phyloP scores from a whole-genome alignment of 2,329 filamentous ascomycete genomes.

The Epichloe gansuensis region DNA sequence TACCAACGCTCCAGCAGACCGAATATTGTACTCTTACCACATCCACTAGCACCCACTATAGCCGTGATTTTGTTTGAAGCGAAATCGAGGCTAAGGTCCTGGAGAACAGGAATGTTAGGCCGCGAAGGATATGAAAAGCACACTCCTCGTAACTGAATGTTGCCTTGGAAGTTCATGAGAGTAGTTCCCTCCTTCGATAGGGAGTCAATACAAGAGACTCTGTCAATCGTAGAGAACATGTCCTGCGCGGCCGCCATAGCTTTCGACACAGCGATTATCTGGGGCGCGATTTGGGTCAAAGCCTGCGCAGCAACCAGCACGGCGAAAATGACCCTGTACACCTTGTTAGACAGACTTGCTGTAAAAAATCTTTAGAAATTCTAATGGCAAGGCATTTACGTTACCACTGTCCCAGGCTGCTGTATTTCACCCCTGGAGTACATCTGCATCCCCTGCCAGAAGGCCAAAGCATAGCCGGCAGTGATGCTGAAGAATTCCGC shows the following conservation, averaged over 20 bases:
- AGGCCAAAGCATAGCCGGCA: slow-evolving; percentile 34
- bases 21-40: slow-evolving; percentile 46
- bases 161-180: slow-evolving; percentile 22
- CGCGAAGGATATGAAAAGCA: slow-evolving; percentile 27
- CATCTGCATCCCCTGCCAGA: slow-evolving; percentile 40
- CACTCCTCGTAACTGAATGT: slow-evolving; percentile 37
- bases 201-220: slow-evolving; percentile 30
- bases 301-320: slow-evolving; percentile 33
- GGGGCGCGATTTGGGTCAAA: slow-evolving; percentile 35
- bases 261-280: slow-evolving; percentile 32
- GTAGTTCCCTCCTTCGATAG: slow-evolving; percentile 23
- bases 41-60: slow-evolving; percentile 45
- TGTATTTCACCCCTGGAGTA: slow-evolving; percentile 31
- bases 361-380: slow-evolving; percentile 13
- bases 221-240: slow-evolving; percentile 36
- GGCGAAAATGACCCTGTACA: slow-evolving; percentile 31
- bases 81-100: slow-evolving; percentile 1
- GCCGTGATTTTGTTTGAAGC: slow-evolving; percentile 33
- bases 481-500: slow-evolving; percentile 36
- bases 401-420: slow-evolving; percentile 33
- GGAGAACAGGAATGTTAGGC: neutral
- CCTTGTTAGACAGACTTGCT: neutral
- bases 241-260: slow-evolving; percentile 34
- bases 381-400: slow-evolving; percentile 20
- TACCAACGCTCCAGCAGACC: slow-evolving; percentile 50